These are phyloP conservation scores for Ustilago loliicola DNA, from an alignment of 1,284 basidiomycete species.

Conservation along the genomic window DNA sequence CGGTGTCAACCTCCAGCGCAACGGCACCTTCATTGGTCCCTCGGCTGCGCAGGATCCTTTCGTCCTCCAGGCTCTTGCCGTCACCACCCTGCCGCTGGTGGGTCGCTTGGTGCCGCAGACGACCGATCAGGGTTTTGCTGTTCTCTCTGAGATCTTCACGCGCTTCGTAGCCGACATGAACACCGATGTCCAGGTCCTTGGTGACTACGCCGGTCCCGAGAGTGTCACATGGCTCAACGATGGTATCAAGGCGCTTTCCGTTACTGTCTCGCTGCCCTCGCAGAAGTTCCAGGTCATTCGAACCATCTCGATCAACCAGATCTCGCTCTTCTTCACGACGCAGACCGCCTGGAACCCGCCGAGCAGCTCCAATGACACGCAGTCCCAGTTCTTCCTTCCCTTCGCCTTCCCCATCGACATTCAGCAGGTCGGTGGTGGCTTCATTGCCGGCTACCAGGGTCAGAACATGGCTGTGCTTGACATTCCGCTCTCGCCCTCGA, in stretches of 20 bases:
- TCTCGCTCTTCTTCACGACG: slow-evolving; percentile 77
- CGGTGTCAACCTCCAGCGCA: slow-evolving; percentile 77
- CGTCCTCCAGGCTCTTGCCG: slow-evolving; percentile 76
- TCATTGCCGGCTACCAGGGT: slow-evolving; percentile 76
- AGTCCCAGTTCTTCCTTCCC: slow-evolving; percentile 78
- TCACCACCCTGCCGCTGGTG: slow-evolving; percentile 75
- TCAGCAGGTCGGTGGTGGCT: slow-evolving; percentile 76
- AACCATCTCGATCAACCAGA: slow-evolving; percentile 77
- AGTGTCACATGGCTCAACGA: slow-evolving; percentile 81
- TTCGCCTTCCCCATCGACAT: slow-evolving; percentile 82
- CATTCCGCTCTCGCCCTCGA: slow-evolving; percentile 77
- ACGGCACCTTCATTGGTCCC: slow-evolving; percentile 76
- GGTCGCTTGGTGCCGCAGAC: slow-evolving; percentile 79
- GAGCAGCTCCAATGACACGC: slow-evolving; percentile 77
- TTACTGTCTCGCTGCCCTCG: slow-evolving; percentile 78
- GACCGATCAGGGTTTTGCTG: slow-evolving; percentile 74
- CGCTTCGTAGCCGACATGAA: slow-evolving; percentile 80
- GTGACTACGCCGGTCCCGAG: slow-evolving; percentile 77
- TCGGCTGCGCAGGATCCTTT: slow-evolving; percentile 74
- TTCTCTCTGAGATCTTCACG: slow-evolving; percentile 80
- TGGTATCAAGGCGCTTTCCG: slow-evolving; percentile 78
- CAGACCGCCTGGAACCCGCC: slow-evolving; percentile 74
- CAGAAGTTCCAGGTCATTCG: slow-evolving; percentile 79
- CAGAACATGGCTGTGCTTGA: slow-evolving; percentile 77
- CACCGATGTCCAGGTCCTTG: slow-evolving; percentile 77